These are phyloP conservation scores for Candida loeiensis DNA, from an alignment of 805 yeast species.

Conservation along the genomic window DNA sequence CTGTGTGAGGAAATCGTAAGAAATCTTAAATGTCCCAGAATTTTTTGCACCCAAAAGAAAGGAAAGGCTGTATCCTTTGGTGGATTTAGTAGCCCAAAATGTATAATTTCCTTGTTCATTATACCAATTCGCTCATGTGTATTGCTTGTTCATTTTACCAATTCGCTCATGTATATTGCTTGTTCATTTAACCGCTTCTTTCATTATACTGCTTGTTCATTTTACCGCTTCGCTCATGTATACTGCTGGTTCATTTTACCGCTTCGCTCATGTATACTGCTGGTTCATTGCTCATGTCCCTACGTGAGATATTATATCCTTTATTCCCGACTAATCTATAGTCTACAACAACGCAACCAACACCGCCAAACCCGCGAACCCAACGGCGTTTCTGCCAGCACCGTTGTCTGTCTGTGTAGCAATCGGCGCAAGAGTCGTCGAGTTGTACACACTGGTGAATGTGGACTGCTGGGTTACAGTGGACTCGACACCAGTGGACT, in stretches of 20 bases:
- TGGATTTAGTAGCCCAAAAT: too few species aligned
- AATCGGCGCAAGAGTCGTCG: slow-evolving; percentile 16
- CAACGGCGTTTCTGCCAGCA: slow-evolving; percentile 30
- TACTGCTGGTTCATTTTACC: too few species aligned
- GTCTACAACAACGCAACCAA: slow-evolving; percentile 36
- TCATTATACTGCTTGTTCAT: too few species aligned
- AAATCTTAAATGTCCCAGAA: too few species aligned
- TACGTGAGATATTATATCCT: neutral
- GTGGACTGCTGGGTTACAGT: slow-evolving; percentile 38
- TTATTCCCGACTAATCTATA: slow-evolving; percentile 1
- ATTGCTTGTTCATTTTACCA: neutral
- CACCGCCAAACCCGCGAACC: slow-evolving; percentile 41
- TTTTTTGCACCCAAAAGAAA: too few species aligned
- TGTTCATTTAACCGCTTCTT: neutral
- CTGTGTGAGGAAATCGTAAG: too few species aligned
- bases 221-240: too few species aligned
- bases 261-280: too few species aligned
- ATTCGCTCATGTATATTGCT: neutral
- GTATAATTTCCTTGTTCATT: too few species aligned
- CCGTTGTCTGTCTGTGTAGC: slow-evolving; percentile 28
- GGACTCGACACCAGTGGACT: slow-evolving; percentile 44
- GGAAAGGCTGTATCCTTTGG: too few species aligned
- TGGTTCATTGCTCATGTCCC: too few species aligned
- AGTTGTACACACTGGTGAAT: slow-evolving; percentile 29
- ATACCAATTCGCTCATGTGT: neutral